A percentile compares a stretch with the other conserved stretches of the same genome.
Evolutionary conservation across 2,329 filamentous ascomycete genomes (phyloP).

Genomic region (Trichoderma polysporum): DNA sequence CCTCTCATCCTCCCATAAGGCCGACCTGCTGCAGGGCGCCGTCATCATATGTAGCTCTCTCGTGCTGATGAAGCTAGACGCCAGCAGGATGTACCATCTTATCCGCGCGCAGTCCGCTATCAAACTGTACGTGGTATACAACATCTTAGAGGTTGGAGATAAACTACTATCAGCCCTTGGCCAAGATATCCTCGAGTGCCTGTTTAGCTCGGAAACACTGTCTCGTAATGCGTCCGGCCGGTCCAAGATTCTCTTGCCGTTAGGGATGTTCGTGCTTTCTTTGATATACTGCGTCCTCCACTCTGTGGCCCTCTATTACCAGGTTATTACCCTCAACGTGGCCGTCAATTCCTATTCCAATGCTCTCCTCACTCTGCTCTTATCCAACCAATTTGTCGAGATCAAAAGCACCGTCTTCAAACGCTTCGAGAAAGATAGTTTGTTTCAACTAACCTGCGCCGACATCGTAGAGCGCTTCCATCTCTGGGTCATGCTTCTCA

Average conservation of each 20-base stretch:
- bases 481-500: slow-evolving; percentile 93
- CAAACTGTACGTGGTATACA: slow-evolving; percentile 98
- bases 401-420: slow-evolving; percentile 99
- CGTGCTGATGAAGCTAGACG: slow-evolving; percentile 86
- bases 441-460: slow-evolving; percentile 94
- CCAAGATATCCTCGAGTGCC: slow-evolving; percentile 92
- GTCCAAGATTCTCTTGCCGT: slow-evolving; percentile 83
- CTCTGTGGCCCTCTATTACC: slow-evolving; percentile 87
- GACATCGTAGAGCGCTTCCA: slow-evolving; percentile 97
- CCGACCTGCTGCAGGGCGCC: slow-evolving; percentile 86
- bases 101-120: slow-evolving; percentile 95
- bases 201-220: slow-evolving; percentile 90
- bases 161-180: slow-evolving; percentile 86
- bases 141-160: slow-evolving; percentile 90
- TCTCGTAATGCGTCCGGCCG: slow-evolving; percentile 84
- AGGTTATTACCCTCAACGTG: slow-evolving; percentile 96
- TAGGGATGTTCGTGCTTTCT: slow-evolving; percentile 87
- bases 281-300: slow-evolving; percentile 86
- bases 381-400: slow-evolving; percentile 98
- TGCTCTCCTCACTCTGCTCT: slow-evolving; percentile 82
- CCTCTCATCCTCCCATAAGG: slow-evolving; percentile 86
- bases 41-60: slow-evolving; percentile 84
- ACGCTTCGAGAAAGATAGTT: slow-evolving; percentile 95
- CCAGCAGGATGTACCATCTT: slow-evolving; percentile 96
- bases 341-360: slow-evolving; percentile 99